Percentiles rank a stretch among this genome's conserved stretches.
Evolutionary conservation across 768 basidiomycete species (phyloP).

Genomic region (Atractiella rhizophila): DNA sequence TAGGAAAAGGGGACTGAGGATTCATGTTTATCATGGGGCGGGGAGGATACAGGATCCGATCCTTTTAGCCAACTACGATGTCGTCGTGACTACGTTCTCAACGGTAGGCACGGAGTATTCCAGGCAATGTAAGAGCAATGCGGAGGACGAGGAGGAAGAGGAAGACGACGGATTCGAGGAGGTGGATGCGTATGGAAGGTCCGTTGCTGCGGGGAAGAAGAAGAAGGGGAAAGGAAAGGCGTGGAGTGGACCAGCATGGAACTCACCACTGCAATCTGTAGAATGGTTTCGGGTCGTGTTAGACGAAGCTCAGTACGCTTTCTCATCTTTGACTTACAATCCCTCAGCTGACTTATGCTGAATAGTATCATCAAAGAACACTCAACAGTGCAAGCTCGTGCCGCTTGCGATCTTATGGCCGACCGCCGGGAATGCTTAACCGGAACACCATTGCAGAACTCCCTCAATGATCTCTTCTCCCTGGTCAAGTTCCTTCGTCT

Average conservation of each 20-base stretch:
- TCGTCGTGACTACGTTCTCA: conserved; percentile 89
- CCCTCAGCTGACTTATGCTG: background rate
- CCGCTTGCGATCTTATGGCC: conserved; percentile 79
- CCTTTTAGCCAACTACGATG: conserved; percentile 78
- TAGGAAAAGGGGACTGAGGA: conserved; percentile 18
- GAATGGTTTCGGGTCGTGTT: conserved; percentile 47
- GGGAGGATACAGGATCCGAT: conserved; percentile 58
- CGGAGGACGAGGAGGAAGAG: conserved; percentile 39
- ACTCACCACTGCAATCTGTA: conserved; percentile 73
- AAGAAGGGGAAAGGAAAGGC: conserved; percentile 40
- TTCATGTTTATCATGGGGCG: conserved; percentile 92
- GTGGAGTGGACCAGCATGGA: too few relatives aligned
- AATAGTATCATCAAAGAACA: conserved; percentile 86
- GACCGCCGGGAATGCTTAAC: conserved; percentile 80
- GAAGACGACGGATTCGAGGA: conserved; percentile 33
- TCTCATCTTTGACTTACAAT: background rate
- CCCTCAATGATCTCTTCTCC: conserved; percentile 90
- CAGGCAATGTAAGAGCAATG: conserved; percentile 48
- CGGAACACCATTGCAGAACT: conserved; percentile 98
- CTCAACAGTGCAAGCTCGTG: conserved; percentile 73
- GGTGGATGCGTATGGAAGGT: conserved; percentile 41
- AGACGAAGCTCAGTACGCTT: conserved; percentile 18
- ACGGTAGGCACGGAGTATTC: conserved; percentile 87
- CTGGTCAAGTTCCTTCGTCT: conserved; percentile 85
- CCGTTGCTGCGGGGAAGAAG: conserved; percentile 28